These are phyloP conservation scores for Bremia lactucae DNA, from an alignment of 352 stramenopile species.

Conservation along the genomic window DNA sequence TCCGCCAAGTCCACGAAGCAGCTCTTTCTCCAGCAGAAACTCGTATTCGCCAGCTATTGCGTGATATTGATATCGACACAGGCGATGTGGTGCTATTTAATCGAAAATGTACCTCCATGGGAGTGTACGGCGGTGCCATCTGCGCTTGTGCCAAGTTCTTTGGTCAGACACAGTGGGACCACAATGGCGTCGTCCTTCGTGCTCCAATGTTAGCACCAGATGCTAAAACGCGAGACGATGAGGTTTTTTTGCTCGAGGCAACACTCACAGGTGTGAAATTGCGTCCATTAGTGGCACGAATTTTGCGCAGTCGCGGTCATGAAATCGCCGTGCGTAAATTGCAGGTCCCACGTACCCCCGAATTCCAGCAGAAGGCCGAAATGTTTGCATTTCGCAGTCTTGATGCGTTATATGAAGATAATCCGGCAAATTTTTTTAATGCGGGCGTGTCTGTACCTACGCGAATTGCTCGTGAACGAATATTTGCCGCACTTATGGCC, in stretches of 20 bases:
- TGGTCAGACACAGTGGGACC: slow-evolving; percentile 73
- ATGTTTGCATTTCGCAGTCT: slow-evolving; percentile 52
- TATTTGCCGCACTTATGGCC: slow-evolving; percentile 56
- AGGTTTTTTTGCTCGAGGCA: slow-evolving; percentile 67
- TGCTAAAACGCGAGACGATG: slow-evolving; percentile 14
- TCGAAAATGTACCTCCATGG: slow-evolving; percentile 66
- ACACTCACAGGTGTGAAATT: slow-evolving; percentile 76
- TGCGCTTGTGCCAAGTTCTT: slow-evolving; percentile 77
- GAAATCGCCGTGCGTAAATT: slow-evolving; percentile 67
- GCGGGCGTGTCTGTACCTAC: slow-evolving; percentile 59
- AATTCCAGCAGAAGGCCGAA: slow-evolving; percentile 46
- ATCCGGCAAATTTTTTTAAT: slow-evolving; percentile 63
- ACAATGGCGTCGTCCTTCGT: slow-evolving; percentile 74
- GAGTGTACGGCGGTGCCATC: slow-evolving; percentile 63
- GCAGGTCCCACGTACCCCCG: slow-evolving; percentile 46
- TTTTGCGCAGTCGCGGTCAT: slow-evolving; percentile 56
- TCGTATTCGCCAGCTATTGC: slow-evolving; percentile 32
- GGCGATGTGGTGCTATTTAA: slow-evolving; percentile 79
- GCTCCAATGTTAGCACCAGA: slow-evolving; percentile 18
- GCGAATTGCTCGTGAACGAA: slow-evolving; percentile 53
- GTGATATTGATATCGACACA: slow-evolving; percentile 48
- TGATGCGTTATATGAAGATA: slow-evolving; percentile 72
- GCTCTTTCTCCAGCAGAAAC: slow-evolving; percentile 2
- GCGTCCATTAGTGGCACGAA: slow-evolving; percentile 62
- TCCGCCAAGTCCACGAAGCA: neutral